Evolutionary conservation across 2,329 filamentous ascomycete genomes (phyloP).

Genomic region (Huntiella abstrusa): DNA sequence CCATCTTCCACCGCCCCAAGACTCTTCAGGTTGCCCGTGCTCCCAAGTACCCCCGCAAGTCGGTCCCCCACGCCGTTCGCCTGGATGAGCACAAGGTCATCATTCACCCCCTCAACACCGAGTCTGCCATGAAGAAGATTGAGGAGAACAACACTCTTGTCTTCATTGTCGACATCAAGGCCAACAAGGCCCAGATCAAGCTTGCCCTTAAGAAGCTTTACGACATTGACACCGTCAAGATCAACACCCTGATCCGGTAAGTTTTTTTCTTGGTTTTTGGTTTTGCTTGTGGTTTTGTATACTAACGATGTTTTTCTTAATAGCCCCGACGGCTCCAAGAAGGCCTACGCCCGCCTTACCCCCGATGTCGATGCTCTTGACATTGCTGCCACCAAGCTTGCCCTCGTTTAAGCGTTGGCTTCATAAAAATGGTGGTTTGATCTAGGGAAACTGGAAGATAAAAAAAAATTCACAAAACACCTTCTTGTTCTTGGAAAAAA

Average conservation of each 20-base stretch:
- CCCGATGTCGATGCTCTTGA: conserved; percentile 95
- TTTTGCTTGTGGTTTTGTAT: not conserved
- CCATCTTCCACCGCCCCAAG: conserved; percentile 96
- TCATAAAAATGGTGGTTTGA: conserved; percentile 8
- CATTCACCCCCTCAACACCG: conserved; percentile 96
- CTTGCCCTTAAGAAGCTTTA: conserved; percentile 96
- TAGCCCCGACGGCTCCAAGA: conserved; percentile 93
- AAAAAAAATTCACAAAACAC: conserved; percentile 10
- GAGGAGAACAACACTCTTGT: conserved; percentile 99
- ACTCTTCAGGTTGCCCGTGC: conserved; percentile 77
- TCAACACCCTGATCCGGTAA: conserved; percentile 97
- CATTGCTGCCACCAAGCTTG: conserved; percentile 97
- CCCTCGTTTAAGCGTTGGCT: conserved; percentile 55
- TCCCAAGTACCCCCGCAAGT: conserved; percentile 95
- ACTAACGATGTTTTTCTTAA: conserved; percentile 11
- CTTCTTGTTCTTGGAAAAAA: conserved; percentile 11
- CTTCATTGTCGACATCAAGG: conserved; percentile 92
- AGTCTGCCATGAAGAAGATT: conserved; percentile 99
- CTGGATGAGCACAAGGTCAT: conserved; percentile 97
- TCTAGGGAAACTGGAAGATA: conserved; percentile 7
- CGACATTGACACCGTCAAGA: conserved; percentile 94
- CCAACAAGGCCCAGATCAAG: conserved; percentile 99
- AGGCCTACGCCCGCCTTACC: conserved; percentile 92
- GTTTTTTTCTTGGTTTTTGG: conserved; percentile 15
- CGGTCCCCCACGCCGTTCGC: conserved; percentile 70